Conservation (phyloP, 148 eudicot species). For the Persicaria tinctoria region DNA sequence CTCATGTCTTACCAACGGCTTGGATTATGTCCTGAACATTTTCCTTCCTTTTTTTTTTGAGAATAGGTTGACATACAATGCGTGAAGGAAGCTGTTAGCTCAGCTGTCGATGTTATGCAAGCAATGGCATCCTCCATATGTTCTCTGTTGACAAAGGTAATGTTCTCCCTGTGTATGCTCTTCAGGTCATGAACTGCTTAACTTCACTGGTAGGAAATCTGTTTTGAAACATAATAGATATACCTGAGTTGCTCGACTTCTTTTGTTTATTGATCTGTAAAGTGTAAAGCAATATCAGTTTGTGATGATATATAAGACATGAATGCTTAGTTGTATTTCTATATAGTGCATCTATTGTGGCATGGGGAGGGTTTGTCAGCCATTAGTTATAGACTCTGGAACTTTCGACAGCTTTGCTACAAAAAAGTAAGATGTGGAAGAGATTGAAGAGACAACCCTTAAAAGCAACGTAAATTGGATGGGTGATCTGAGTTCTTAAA, state of each 20-base stretch:
- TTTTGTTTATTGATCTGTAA: background rate
- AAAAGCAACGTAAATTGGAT: too few species aligned
- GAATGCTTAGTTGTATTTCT: too few species aligned
- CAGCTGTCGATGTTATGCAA: conserved; percentile 84
- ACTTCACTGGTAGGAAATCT: background rate
- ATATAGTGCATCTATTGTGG: too few species aligned
- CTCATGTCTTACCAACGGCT: background rate
- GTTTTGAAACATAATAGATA: background rate
- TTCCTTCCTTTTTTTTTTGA: background rate
- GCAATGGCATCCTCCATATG: conserved; percentile 60
- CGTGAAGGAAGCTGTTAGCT: conserved; percentile 71
- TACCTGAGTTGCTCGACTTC: background rate
- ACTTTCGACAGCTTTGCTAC: too few species aligned
- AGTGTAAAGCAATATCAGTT: too few species aligned
- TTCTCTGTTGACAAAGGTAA: conserved; percentile 57
- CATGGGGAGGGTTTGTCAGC: too few species aligned
- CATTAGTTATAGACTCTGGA: too few species aligned
- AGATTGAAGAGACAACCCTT: too few species aligned
- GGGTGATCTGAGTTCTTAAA: too few species aligned
- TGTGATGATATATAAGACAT: too few species aligned
- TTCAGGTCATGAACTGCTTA: background rate
- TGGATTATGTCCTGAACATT: background rate
- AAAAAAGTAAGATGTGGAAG: too few species aligned
- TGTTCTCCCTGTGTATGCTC: background rate
- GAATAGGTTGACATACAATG: conserved; percentile 69